Percentiles rank a stretch among this genome's conserved stretches.
Conservation (phyloP, 768 basidiomycete species). For the Boletus tomentosulus region DNA sequence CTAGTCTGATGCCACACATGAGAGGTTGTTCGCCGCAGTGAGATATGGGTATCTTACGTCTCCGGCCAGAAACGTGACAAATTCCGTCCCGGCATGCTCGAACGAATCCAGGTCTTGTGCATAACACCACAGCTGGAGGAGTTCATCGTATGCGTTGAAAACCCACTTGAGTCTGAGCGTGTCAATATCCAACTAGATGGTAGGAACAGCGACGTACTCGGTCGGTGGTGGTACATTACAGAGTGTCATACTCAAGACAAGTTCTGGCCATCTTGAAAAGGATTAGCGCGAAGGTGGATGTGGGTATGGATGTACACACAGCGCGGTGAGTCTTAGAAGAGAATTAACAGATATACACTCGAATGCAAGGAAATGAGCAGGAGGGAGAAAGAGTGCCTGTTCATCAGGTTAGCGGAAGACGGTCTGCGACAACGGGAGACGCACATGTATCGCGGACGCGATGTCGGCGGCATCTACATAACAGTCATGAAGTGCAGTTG, state of each 20-base stretch:
- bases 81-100: slow-evolving; percentile 62
- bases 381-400: slow-evolving; percentile 59
- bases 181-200: slow-evolving; percentile 1
- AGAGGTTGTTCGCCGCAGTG: neutral
- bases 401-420: neutral
- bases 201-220: slow-evolving; percentile 45
- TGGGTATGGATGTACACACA: slow-evolving; percentile 44
- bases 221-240: slow-evolving; percentile 64
- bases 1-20: slow-evolving; percentile 10
- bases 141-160: slow-evolving; percentile 59
- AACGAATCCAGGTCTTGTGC: slow-evolving; percentile 63
- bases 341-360: slow-evolving; percentile 54
- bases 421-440: slow-evolving; percentile 17
- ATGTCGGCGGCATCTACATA: slow-evolving; percentile 81
- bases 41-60: slow-evolving; percentile 39
- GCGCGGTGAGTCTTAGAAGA: slow-evolving; percentile 58
- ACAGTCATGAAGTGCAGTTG: slow-evolving; percentile 56
- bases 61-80: slow-evolving; percentile 51
- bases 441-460: slow-evolving; percentile 58
- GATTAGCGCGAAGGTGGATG: slow-evolving; percentile 4
- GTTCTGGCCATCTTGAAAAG: slow-evolving; percentile 60
- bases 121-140: slow-evolving; percentile 58
- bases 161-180: slow-evolving; percentile 50
- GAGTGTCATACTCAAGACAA: slow-evolving; percentile 62
- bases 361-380: slow-evolving; percentile 69